Percentiles rank a stretch among this genome's conserved stretches.
These are phyloP conservation scores for Aspergillus eucalypticola DNA, from an alignment of 2,329 filamentous ascomycete genomes.

Conservation along the genomic window DNA sequence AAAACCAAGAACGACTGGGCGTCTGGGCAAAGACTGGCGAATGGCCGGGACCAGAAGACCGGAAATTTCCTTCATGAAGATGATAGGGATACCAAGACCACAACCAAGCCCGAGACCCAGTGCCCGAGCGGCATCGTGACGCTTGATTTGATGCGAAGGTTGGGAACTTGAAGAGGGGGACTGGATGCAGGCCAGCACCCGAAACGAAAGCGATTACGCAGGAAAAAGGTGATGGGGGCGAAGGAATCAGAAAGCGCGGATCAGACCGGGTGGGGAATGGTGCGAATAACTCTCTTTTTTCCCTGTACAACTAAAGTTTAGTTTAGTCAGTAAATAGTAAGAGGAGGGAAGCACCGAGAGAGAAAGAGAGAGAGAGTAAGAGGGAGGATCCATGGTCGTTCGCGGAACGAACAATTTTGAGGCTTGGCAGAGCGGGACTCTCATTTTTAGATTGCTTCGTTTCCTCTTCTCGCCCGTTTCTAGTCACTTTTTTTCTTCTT, in stretches of 20 bases:
- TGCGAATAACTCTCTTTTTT: neutral
- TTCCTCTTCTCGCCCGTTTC: neutral
- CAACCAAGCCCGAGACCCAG: slow-evolving; percentile 16
- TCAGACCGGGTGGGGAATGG: slow-evolving; percentile 5
- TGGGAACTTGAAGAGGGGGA: neutral
- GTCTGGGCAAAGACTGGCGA: slow-evolving; percentile 14
- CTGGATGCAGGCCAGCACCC: neutral
- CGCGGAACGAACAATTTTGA: slow-evolving; percentile 17
- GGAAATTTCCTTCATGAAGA: slow-evolving; percentile 13
- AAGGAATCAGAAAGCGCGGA: slow-evolving; percentile 5
- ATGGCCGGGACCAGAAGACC: slow-evolving; percentile 2
- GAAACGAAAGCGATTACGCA: neutral
- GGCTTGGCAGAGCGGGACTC: slow-evolving; percentile 20
- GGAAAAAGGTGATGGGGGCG: neutral
- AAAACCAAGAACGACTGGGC: neutral
- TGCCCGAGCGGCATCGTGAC: slow-evolving; percentile 14
- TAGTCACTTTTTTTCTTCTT: too few relatives aligned
- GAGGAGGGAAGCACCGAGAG: too few relatives aligned
- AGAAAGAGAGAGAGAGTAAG: too few relatives aligned
- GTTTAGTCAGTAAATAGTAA: too few relatives aligned
- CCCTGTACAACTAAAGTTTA: too few relatives aligned
- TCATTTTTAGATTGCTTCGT: neutral
- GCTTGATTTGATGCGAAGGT: slow-evolving; percentile 7
- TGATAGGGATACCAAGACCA: slow-evolving; percentile 18
- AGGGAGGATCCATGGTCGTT: slow-evolving; percentile 6